Evolutionary conservation across 306 rosid species (phyloP), one percentile per base, ranked within the genome.

Genomic region (Mucuna pruriens): DNA sequence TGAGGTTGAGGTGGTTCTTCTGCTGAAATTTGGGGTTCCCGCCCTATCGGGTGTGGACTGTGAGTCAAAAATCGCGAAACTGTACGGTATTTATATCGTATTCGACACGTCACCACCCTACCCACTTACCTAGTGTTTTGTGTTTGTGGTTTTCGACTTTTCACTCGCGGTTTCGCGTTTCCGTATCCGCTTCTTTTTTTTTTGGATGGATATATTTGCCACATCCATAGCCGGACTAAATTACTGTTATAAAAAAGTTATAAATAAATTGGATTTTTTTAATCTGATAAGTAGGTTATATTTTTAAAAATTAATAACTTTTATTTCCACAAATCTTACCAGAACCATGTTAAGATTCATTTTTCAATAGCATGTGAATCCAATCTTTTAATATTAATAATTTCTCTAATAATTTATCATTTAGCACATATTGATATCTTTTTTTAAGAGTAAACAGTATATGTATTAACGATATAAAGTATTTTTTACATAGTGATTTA

Each of bases 1-100:
- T 65, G 42, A 51, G 34, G 12, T 22, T 72, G 36, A 19, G 80
- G 76, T 52, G 40, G 75, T 44, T 80, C 79, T 44, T 80, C 79
- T 38, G 83, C 82, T 57, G 88, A 87, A 85, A 79, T 52, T 85
- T 87, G 85, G 87, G 88, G 89, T 92, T 94, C 98, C 98, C 98
- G 98, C 98, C 89, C 89, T 84, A 87, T 77, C 80, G 40, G 90
- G 79, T 77, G 62, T 75, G 67, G 78, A 82, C 88, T 62, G 80
- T 9, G 85, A 73, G 85, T 85, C 83, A 88, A 83, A 83, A 83
- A 87, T 74, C 87, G 75, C 31, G 78, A 88, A 74, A 80, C 82
- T 64, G 82, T 76, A 34, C 78, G 9, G 40, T 80, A 77, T 84
- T 82, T 80, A 87, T 69, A 80, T 65, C 87, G 84, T 90, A 76